phyloP scores from a whole-genome alignment of 176 grass and related monocot genomes.

The Oryza brachyantha region DNA sequence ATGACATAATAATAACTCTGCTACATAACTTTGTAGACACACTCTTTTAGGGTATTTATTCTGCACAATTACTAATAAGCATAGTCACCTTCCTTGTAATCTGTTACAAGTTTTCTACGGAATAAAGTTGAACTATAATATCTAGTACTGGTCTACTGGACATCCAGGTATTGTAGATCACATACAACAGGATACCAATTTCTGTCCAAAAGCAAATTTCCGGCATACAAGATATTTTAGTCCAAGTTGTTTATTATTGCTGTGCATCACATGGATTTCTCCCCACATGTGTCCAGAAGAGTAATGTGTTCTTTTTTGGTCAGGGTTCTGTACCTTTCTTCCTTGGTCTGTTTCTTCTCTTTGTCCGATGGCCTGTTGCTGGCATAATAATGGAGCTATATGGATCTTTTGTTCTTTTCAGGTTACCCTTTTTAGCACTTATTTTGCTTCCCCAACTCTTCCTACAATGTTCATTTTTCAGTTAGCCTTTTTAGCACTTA shows the following conservation, averaged over 20 bases:
- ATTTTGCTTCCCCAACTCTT: conserved; percentile 3
- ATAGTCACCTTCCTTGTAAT: neutral
- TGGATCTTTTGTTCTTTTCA: conserved; percentile 65
- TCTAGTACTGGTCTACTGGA: neutral
- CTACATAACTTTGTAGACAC: conserved; percentile 23
- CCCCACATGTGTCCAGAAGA: neutral
- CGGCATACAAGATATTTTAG: conserved; percentile 11
- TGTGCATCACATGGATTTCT: neutral
- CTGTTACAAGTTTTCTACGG: neutral
- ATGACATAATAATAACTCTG: neutral
- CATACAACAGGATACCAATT: conserved; percentile 5
- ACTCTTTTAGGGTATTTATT: neutral
- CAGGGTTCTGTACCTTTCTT: conserved; percentile 90
- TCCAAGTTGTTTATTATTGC: neutral
- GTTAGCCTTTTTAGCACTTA: conserved; percentile 24
- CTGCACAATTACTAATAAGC: neutral
- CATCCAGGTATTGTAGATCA: neutral
- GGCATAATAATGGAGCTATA: conserved; percentile 84
- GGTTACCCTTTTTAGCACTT: too few relatives aligned
- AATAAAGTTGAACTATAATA: neutral
- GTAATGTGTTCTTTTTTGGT: conserved; percentile 6
- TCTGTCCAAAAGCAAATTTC: neutral
- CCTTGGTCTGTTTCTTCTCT: conserved; percentile 89
- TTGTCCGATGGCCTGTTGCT: conserved; percentile 83
- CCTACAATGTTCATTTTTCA: conserved; percentile 7